phyloP scores from a whole-genome alignment of 805 yeast genomes.

The Nakazawaea anatomiae region DNA sequence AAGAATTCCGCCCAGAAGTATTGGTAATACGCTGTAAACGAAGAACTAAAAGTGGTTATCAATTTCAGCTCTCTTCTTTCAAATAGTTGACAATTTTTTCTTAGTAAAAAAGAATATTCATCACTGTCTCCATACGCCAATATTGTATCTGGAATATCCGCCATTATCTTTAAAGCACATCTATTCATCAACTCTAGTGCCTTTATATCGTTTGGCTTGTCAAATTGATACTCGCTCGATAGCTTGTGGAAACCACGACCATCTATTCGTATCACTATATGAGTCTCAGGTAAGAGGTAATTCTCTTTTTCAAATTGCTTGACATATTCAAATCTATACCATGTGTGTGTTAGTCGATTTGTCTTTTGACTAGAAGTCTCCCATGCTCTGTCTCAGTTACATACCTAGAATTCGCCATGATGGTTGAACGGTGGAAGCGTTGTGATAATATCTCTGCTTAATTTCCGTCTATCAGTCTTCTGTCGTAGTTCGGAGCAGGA shows the following conservation, averaged over 20 bases:
- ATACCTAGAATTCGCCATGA: slow-evolving; percentile 10
- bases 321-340: slow-evolving; percentile 58
- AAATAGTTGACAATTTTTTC: slow-evolving; percentile 58
- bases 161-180: slow-evolving; percentile 64
- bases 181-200: slow-evolving; percentile 80
- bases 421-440: not conserved
- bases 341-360: not conserved
- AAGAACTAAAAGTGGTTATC: slow-evolving; percentile 73
- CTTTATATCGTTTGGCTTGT: slow-evolving; percentile 78
- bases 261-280: slow-evolving; percentile 80
- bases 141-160: slow-evolving; percentile 62
- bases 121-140: slow-evolving; percentile 94
- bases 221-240: slow-evolving; percentile 65
- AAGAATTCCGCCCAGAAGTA: slow-evolving; percentile 60
- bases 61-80: slow-evolving; percentile 82
- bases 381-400: not conserved
- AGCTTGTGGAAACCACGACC: slow-evolving; percentile 93
- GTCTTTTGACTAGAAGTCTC: not conserved
- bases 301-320: slow-evolving; percentile 72
- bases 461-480: not conserved
- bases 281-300: slow-evolving; percentile 68
- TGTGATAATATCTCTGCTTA: not conserved
- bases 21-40: slow-evolving; percentile 73
- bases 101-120: slow-evolving; percentile 80
- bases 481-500: no score